These are phyloP conservation scores for Euphorbia lathyris DNA, from an alignment of 345 rosid species.

Conservation along the genomic window DNA sequence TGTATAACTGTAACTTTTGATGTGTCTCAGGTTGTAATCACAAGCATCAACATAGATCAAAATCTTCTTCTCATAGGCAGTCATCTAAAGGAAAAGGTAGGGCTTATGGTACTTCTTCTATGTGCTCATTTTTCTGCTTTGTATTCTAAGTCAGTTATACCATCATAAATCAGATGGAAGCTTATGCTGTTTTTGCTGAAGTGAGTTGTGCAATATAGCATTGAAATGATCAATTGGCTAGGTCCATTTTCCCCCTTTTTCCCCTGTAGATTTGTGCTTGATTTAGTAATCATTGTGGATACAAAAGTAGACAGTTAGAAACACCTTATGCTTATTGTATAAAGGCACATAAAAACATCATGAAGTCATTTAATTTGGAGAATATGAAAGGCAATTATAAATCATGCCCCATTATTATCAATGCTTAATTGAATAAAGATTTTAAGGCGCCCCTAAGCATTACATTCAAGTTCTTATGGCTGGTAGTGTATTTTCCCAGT, in stretches of 20 bases:
- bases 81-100: conserved; percentile 84
- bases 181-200: not conserved
- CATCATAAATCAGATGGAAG: not conserved
- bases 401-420: not conserved
- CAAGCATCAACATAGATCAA: conserved; percentile 81
- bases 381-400: not conserved
- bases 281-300: not conserved
- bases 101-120: conserved; percentile 1
- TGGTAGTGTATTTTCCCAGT: not conserved
- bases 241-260: not conserved
- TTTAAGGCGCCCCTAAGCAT: not conserved
- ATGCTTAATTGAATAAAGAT: not conserved
- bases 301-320: not conserved
- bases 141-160: not conserved
- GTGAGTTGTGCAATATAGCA: not conserved
- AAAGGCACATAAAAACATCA: not conserved
- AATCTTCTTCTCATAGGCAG: conserved; percentile 87
- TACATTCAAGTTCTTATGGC: not conserved
- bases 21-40: conserved; percentile 78
- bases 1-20: conserved; percentile 8
- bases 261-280: too few relatives aligned
- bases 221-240: not conserved
- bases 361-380: not conserved
- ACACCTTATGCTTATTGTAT: not conserved
- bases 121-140: conserved; percentile 1